Evolutionary conservation across 2,329 filamentous ascomycete genomes (phyloP).

Genomic region (Pyricularia sp.): DNA sequence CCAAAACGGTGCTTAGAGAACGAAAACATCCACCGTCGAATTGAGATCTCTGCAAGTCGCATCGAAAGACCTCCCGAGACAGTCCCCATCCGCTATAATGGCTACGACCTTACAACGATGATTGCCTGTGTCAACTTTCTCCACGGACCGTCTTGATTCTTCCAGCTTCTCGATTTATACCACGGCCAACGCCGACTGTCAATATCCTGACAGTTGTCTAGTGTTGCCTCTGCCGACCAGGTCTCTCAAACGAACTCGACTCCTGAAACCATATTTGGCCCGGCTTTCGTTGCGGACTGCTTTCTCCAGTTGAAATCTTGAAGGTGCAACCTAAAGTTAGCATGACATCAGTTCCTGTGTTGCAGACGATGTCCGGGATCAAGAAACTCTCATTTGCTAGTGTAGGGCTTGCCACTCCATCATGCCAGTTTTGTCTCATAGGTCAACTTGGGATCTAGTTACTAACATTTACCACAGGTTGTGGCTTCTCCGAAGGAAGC

Average conservation of each 20-base stretch:
- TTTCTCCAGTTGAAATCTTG: background rate
- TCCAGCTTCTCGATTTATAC: constrained; percentile 38
- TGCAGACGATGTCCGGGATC: constrained; percentile 33
- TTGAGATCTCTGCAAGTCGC: background rate
- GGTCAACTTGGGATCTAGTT: background rate
- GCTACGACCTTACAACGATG: constrained; percentile 41
- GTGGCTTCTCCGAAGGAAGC: constrained; percentile 10
- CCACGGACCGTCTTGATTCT: constrained; percentile 43
- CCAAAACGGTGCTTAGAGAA: background rate
- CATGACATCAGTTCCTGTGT: constrained; percentile 34
- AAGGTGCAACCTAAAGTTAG: constrained; percentile 15
- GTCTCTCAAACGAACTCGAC: background rate
- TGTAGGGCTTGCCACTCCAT: constrained; percentile 32
- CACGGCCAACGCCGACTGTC: background rate
- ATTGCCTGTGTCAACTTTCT: constrained; percentile 39
- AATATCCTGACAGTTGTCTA: background rate
- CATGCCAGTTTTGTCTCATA: background rate
- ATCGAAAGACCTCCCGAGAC: background rate
- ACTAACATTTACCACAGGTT: constrained; percentile 9
- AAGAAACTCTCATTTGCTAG: constrained; percentile 67
- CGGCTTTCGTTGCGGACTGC: constrained; percentile 16
- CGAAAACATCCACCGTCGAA: background rate
- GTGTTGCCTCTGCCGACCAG: background rate
- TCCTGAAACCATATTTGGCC: constrained; percentile 6
- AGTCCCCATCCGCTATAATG: constrained; percentile 7